phyloP scores from a whole-genome alignment of 2,329 filamentous ascomycete species.

The Curvularia hawaiiensis region DNA sequence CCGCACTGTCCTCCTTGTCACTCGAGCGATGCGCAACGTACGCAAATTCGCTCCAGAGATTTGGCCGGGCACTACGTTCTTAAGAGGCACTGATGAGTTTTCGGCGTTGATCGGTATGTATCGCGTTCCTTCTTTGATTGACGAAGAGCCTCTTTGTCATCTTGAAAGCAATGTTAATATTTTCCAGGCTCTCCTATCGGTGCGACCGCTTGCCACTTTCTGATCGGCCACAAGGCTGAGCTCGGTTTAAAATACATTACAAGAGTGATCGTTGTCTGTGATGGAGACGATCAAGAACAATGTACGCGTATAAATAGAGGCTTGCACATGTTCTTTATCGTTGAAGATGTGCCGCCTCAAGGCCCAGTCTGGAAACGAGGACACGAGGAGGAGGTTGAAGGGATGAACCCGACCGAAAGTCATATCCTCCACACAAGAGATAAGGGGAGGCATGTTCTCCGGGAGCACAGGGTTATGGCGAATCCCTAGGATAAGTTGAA shows the following conservation, averaged over 20 bases:
- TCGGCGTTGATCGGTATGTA: conserved; percentile 28
- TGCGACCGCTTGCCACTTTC: conserved; percentile 20
- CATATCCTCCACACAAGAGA: not conserved
- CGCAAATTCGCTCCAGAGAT: not conserved
- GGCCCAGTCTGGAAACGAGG: not conserved
- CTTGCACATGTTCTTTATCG: conserved; percentile 23
- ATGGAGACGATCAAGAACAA: not conserved
- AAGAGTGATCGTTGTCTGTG: conserved; percentile 18
- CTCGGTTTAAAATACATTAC: conserved; percentile 26
- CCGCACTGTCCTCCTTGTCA: conserved; percentile 18
- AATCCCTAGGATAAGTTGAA: not conserved
- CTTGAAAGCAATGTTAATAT: not conserved
- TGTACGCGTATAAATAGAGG: not conserved
- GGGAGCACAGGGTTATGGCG: conserved; percentile 3
- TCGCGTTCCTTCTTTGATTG: no score
- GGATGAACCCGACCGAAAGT: not conserved
- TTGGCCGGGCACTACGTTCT: conserved; percentile 29
- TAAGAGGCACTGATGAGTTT: conserved; percentile 19
- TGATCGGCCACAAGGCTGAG: conserved; percentile 23
- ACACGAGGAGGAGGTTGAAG: not conserved
- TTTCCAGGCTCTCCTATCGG: conserved; percentile 27
- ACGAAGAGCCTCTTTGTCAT: no score
- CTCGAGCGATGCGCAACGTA: conserved; percentile 21
- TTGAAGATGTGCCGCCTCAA: conserved; percentile 21
- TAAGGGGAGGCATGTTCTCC: not conserved